Percentiles rank a stretch among this genome's conserved stretches.
Evolutionary conservation across 2,329 filamentous ascomycete genomes (phyloP).

Genomic region (Fusarium decemcellulare): DNA sequence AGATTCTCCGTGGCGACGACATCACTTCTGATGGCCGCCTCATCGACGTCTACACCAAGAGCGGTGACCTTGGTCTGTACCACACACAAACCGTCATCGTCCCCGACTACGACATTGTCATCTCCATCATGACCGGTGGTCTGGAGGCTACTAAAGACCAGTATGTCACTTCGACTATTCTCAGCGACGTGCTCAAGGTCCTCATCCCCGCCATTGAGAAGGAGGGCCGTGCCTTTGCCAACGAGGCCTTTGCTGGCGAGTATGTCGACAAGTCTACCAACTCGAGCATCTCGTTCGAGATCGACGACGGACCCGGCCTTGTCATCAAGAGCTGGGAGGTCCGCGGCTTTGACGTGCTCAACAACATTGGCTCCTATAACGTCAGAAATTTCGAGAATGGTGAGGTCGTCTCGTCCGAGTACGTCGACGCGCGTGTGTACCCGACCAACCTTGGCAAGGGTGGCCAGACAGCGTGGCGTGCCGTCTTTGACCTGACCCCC

Average conservation of each 20-base stretch:
- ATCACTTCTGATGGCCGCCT: conserved; percentile 56
- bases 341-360: conserved; percentile 57
- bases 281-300: conserved; percentile 55
- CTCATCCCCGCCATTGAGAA: conserved; percentile 60
- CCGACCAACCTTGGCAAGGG: conserved; percentile 44
- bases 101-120: conserved; percentile 61
- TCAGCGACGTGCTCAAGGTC: conserved; percentile 50
- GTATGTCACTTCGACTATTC: conserved; percentile 35
- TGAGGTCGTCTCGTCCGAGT: conserved; percentile 11
- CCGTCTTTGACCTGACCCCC: conserved; percentile 46
- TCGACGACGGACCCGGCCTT: conserved; percentile 58
- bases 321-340: conserved; percentile 55
- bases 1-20: conserved; percentile 58
- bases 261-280: conserved; percentile 56
- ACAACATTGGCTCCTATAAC: conserved; percentile 50
- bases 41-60: conserved; percentile 63
- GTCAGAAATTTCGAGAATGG: conserved; percentile 31
- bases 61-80: conserved; percentile 59
- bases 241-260: conserved; percentile 51
- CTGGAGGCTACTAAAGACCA: conserved; percentile 42
- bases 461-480: conserved; percentile 51
- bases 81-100: conserved; percentile 57
- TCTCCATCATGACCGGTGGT: conserved; percentile 57
- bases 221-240: conserved; percentile 55
- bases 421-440: conserved; percentile 48